Conservation (phyloP, 169 alveolate species). For the Perkinsus marinus region DNA sequence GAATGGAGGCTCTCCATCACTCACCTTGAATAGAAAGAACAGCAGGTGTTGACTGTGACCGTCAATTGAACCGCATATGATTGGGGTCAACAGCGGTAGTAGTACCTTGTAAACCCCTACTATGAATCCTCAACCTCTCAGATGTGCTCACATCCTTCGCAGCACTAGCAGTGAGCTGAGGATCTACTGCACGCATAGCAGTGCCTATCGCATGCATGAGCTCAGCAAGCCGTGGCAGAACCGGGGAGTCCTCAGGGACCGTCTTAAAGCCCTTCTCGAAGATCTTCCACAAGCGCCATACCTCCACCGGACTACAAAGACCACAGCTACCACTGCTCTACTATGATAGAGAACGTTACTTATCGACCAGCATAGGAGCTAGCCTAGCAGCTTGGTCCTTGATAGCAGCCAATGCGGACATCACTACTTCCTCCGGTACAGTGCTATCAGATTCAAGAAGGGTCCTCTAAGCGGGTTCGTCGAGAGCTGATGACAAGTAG, state of each 20-base stretch:
- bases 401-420: not conserved
- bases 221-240: not conserved
- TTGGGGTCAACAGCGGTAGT: not conserved
- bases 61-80: not conserved
- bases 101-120: not conserved
- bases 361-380: no score
- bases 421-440: not conserved
- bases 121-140: not conserved
- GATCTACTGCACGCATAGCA: not conserved
- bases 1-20: no score
- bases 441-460: not conserved
- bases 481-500: no score
- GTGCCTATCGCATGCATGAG: not conserved
- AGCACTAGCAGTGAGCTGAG: not conserved
- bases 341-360: not conserved
- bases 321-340: not conserved
- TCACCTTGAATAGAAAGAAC: not conserved
- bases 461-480: no score
- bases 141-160: not conserved
- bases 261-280: not conserved
- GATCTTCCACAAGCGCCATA: not conserved
- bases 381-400: no score
- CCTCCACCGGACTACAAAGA: not conserved
- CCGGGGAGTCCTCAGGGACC: not conserved
- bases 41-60: not conserved